phyloP scores from a whole-genome alignment of 1,284 basidiomycete species.

The Moesziomyces parantarcticus region DNA sequence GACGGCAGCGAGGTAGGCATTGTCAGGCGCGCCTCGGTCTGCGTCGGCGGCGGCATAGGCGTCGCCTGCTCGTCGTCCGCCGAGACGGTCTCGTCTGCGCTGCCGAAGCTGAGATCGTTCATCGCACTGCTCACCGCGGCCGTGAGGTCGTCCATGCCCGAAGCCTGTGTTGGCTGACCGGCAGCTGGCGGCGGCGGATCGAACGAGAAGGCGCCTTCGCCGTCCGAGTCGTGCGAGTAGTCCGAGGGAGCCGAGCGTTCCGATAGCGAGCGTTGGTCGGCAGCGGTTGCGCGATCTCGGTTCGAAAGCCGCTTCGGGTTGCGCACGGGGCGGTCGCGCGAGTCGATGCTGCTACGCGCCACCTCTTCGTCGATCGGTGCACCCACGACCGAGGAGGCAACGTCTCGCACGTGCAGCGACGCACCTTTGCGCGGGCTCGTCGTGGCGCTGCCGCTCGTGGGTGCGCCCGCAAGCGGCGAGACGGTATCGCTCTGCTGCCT shows the following conservation, averaged over 20 bases:
- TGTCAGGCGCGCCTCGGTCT: slow-evolving; percentile 6
- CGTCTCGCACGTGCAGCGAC: slow-evolving; percentile 24
- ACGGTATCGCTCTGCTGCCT: slow-evolving; percentile 30
- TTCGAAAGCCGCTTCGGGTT: slow-evolving; percentile 38
- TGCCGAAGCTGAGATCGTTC: slow-evolving; percentile 58
- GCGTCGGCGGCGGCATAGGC: slow-evolving; percentile 21
- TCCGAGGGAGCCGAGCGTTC: slow-evolving; percentile 44
- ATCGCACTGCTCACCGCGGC: slow-evolving; percentile 55
- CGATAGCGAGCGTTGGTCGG: slow-evolving; percentile 20
- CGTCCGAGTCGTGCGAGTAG: slow-evolving; percentile 44
- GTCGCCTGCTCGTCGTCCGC: slow-evolving; percentile 32
- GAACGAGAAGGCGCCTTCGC: slow-evolving; percentile 18
- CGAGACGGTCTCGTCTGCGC: slow-evolving; percentile 30
- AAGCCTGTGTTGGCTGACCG: slow-evolving; percentile 2
- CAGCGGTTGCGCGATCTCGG: slow-evolving; percentile 5
- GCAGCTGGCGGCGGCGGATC: slow-evolving; percentile 7
- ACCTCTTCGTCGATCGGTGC: slow-evolving; percentile 8
- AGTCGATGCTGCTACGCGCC: slow-evolving; percentile 32
- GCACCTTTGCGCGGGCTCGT: slow-evolving; percentile 18
- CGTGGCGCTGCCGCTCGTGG: neutral
- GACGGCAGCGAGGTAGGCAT: slow-evolving; percentile 25
- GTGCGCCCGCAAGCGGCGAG: slow-evolving; percentile 3
- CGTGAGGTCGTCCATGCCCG: slow-evolving; percentile 52
- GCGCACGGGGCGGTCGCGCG: slow-evolving; percentile 31
- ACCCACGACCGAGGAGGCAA: slow-evolving; percentile 23